A percentile compares a stretch with the other conserved stretches of the same genome.
Evolutionary conservation across 1,284 basidiomycete genomes (phyloP).

Genomic region (Puccinia brachypodii): DNA sequence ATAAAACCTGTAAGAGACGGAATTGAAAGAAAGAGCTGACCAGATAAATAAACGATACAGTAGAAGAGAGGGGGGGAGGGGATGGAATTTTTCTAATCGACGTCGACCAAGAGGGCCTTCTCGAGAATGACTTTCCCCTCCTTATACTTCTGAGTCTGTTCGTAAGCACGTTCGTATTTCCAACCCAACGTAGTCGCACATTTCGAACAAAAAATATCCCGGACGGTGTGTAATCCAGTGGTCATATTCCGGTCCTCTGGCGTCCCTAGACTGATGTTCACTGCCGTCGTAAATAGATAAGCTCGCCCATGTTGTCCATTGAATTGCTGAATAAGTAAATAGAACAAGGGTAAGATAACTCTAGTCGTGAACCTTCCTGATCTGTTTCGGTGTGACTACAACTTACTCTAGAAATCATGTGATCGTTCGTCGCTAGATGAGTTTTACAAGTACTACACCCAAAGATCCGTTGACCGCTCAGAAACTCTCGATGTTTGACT

Average conservation of each 20-base stretch:
- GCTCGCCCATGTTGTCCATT: slow-evolving; percentile 88
- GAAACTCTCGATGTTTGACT: slow-evolving; percentile 82
- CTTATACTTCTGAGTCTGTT: slow-evolving; percentile 89
- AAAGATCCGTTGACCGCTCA: slow-evolving; percentile 82
- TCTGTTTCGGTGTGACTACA: background rate
- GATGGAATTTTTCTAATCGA: slow-evolving; percentile 46
- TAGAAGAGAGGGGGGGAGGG: background rate
- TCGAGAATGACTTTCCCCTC: slow-evolving; percentile 98
- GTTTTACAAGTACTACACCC: slow-evolving; percentile 87
- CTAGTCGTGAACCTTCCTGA: background rate
- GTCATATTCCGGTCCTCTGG: slow-evolving; percentile 92
- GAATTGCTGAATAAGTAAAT: slow-evolving; percentile 54
- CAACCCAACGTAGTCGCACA: slow-evolving; percentile 83
- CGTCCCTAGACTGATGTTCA: slow-evolving; percentile 83
- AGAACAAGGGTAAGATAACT: background rate
- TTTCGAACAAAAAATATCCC: slow-evolving; percentile 89
- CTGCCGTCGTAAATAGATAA: slow-evolving; percentile 85
- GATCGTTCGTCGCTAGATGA: slow-evolving; percentile 87
- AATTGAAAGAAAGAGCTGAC: background rate
- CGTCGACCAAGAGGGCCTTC: slow-evolving; percentile 70
- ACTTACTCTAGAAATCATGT: slow-evolving; percentile 83
- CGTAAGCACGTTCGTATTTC: slow-evolving; percentile 96
- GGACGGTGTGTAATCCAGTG: slow-evolving; percentile 91
- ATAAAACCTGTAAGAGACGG: background rate
- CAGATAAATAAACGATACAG: background rate